Base-by-base conservation (phyloP, 1,139 yeast genomes). In the Kurtzmaniella quercitrusa region DNA sequence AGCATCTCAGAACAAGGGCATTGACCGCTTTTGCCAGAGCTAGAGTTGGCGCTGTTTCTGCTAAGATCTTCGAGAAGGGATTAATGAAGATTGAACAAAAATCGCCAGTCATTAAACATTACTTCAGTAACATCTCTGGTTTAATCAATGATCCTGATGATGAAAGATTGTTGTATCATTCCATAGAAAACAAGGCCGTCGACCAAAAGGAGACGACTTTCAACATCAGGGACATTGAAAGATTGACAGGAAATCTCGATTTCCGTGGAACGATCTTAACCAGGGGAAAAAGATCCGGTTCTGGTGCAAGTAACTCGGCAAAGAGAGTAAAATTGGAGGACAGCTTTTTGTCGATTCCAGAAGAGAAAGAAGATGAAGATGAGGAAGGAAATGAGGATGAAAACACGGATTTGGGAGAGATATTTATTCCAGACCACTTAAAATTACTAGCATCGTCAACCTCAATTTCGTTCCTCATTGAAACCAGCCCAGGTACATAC, bases 11-110 rank as follows among this genome's bases (percentile, higher is more conserved):
- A 49, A 74, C 85, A 14, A 63, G 68, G 35, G 85, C 85, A 47
- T 70, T 93, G 22, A 78, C 72, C 1, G 77, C 77, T 35, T 71
- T 86, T 41, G 87, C 84, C 16, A 72, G 73, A 34, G 81, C 84
- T 39, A 74, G 91, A 46, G 65, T 89, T 38, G 98, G 98, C 5
- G 62, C 73, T 11, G 62, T 84, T 2, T 72, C 94, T 0, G 76
- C 95, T 0, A 66, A 71, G 41, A 74, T 94, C 6, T 93, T 85
- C 57, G 71, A 74, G 42, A 63, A 74, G 7, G 80, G 84, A 5
- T 71, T 93, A 47, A 56, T 65, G 36, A 57, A 75, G 34, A 68
- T 86, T 26, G 96, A 89, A 58, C 71, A 69, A 44, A 64, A 68
- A 39, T 69, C 84, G 5, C 79, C 83, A 9, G 67, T 61, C 22